Conservation (phyloP, 78 protist species). For the Tieghemostelium lacteum region DNA sequence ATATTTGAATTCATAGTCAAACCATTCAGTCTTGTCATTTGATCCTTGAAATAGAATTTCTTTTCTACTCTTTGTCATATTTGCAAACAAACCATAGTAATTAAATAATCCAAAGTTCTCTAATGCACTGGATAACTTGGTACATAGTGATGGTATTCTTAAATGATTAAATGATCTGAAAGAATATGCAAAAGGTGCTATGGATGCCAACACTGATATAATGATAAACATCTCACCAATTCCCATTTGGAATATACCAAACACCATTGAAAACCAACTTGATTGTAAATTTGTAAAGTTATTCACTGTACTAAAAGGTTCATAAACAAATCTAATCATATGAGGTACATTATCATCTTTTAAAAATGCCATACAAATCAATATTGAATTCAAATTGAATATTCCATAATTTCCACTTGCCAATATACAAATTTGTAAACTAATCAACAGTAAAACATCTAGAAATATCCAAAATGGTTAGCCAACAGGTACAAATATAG, state of each 20-base stretch:
- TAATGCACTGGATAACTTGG: too few species aligned
- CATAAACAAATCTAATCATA: background rate
- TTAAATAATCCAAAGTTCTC: constrained; percentile 24
- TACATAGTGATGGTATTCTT: background rate
- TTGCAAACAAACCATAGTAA: constrained; percentile 60
- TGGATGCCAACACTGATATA: background rate
- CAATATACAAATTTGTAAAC: constrained; percentile 16
- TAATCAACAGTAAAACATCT: constrained; percentile 8
- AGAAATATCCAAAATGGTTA: background rate
- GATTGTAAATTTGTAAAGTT: background rate
- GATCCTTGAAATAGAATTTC: constrained; percentile 48
- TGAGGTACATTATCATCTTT: constrained; percentile 12
- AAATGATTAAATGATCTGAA: background rate
- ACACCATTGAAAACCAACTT: background rate
- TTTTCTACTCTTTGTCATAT: constrained; percentile 48
- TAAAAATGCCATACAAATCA: background rate
- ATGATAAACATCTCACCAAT: background rate
- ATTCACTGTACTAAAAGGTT: background rate
- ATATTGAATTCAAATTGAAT: constrained; percentile 32
- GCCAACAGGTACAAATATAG: background rate
- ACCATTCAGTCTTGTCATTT: constrained; percentile 30
- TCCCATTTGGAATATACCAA: background rate
- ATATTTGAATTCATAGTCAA: constrained; percentile 54
- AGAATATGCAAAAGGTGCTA: background rate
- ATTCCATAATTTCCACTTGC: constrained; percentile 55